Evolutionary conservation across 2,329 filamentous ascomycete genomes (phyloP), one percentile per base, ranked within the genome.

Genomic region (Didymellaceae sp.): DNA sequence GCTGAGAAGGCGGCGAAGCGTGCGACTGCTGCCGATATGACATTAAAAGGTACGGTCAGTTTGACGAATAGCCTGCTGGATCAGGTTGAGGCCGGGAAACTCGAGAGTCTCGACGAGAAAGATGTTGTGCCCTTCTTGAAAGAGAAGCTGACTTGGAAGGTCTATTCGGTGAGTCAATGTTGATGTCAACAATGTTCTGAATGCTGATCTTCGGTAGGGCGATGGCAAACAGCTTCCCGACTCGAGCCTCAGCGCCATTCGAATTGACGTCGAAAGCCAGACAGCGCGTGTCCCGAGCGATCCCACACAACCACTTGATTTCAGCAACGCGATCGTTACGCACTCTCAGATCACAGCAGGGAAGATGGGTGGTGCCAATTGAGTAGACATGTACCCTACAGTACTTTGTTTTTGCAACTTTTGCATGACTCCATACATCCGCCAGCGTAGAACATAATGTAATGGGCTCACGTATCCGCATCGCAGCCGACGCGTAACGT

Each of bases 1-100:
- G 37, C 18, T 2, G 26, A 45, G 20, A 38, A 79, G 46, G 85
- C 13, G 13, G 79, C 82, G 45, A 83, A 83, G 1, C 47, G 45
- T 17, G 43, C 25, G 4, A 46, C 45, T 16, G 40, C 45, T n/a
- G 18, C 43, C 1, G 57, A 61, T 1, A 45, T 38, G 34, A 45
- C 45, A 7, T 6, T 61, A 8, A 45, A 52, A 13, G 61, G 65
- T 6, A 59, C 52, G 0, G 51, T 67, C 3, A 62, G 58, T 25
- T 45, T 73, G 42, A 73, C 68, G 1, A 39, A 54, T 1, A 57
- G 52, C 34, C 57, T 73, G 9, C 21, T 70, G 4, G 66, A 66
- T 28, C 54, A 53, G 4, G 45, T 70, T 6, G 48, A 54, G 2
- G 56, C 49, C 0, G 60, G 61, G 1, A 47, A 49, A 8, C 30